phyloP scores from a whole-genome alignment of 306 rosid species.

The Pyrus betulifolia region DNA sequence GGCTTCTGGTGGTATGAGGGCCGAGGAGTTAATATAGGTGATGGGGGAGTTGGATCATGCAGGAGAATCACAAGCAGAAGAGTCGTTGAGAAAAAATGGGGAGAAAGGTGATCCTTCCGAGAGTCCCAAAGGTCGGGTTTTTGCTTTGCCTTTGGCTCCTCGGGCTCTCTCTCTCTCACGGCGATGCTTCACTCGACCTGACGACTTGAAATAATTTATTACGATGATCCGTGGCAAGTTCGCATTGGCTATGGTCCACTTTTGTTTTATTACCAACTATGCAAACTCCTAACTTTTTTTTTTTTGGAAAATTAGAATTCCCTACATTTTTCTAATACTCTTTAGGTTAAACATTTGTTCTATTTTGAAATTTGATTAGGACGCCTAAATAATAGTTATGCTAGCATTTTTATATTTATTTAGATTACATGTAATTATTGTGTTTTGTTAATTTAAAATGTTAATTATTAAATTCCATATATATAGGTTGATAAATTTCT shows the following conservation, averaged over 20 bases:
- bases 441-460: too few species aligned
- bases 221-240: neutral
- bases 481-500: too few species aligned
- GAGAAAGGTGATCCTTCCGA: slow-evolving; percentile 35
- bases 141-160: slow-evolving; percentile 19
- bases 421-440: too few species aligned
- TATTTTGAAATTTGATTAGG: too few species aligned
- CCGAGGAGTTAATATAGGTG: slow-evolving; percentile 5
- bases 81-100: neutral
- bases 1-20: neutral
- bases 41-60: slow-evolving; percentile 1
- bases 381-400: too few species aligned
- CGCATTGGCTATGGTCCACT: neutral
- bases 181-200: neutral
- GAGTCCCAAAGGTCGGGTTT: slow-evolving; percentile 32
- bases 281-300: neutral
- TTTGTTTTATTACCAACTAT: neutral
- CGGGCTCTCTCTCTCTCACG: neutral
- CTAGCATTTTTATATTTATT: too few species aligned
- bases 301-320: too few species aligned
- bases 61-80: neutral
- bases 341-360: too few species aligned
- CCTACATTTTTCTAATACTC: too few species aligned
- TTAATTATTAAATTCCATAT: too few species aligned
- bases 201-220: neutral